Evolutionary conservation across 345 rosid genomes (phyloP).

Genomic region (Brassica nigra): DNA sequence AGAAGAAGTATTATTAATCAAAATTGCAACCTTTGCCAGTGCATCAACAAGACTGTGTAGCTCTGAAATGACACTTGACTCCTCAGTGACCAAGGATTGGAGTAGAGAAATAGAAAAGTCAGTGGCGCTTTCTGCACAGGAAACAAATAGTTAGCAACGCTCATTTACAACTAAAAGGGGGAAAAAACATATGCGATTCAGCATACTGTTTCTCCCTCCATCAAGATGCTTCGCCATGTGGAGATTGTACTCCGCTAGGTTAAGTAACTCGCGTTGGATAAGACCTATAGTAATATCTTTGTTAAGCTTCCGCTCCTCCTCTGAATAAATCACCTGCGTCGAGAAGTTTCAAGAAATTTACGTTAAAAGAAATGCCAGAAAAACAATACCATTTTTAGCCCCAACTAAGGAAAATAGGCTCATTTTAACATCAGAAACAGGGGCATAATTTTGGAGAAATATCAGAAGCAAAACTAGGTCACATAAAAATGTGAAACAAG

Average conservation of each 20-base stretch:
- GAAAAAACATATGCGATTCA: background rate
- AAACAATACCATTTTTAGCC: background rate
- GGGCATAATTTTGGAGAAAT: background rate
- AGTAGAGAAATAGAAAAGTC: slow-evolving; percentile 85
- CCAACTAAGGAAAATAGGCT: background rate
- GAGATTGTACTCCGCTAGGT: slow-evolving; percentile 90
- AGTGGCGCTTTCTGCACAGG: slow-evolving; percentile 75
- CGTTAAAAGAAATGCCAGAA: background rate
- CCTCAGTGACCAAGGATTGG: slow-evolving; percentile 76
- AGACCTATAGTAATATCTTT: slow-evolving; percentile 88
- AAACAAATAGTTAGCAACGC: slow-evolving; percentile 20
- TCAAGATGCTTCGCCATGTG: slow-evolving; percentile 94
- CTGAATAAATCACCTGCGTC: slow-evolving; percentile 77
- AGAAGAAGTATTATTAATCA: background rate
- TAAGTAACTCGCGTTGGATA: slow-evolving; percentile 77
- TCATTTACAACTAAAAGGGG: background rate
- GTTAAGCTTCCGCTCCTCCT: slow-evolving; percentile 92
- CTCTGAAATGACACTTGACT: slow-evolving; percentile 86
- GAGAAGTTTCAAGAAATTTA: slow-evolving; percentile 20
- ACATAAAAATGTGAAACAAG: background rate
- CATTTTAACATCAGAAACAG: background rate
- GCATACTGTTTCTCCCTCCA: slow-evolving; percentile 94
- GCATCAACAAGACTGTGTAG: slow-evolving; percentile 94
- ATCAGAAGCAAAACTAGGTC: slow-evolving; percentile 4
- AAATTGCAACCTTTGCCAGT: slow-evolving; percentile 69